phyloP scores from a whole-genome alignment of 805 yeast genomes.

The Tetrapisispora phaffii region DNA sequence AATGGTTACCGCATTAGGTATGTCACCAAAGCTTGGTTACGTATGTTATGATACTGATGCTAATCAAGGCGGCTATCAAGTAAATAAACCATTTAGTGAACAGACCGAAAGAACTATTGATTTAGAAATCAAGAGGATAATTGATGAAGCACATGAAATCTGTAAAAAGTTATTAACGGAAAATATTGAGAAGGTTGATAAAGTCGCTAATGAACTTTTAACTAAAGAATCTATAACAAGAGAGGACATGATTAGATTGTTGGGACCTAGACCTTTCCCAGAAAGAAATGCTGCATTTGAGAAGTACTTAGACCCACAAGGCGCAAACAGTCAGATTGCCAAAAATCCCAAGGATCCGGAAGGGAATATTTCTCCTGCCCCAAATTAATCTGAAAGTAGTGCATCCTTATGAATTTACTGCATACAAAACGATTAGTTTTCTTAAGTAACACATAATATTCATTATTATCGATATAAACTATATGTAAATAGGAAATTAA shows the following conservation, averaged over 20 bases:
- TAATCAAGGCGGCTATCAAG: constrained; percentile 9
- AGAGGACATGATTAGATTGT: constrained; percentile 81
- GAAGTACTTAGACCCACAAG: constrained; percentile 53
- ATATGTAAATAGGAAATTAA: not conserved
- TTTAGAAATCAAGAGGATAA: constrained; percentile 68
- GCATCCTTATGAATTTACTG: not conserved
- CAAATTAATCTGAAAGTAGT: constrained; percentile 4
- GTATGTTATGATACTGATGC: constrained; percentile 51
- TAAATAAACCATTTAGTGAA: constrained; percentile 83
- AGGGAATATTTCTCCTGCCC: constrained; percentile 7
- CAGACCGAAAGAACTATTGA: constrained; percentile 77
- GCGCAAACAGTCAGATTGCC: not conserved
- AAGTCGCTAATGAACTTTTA: constrained; percentile 80
- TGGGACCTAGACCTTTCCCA: constrained; percentile 89
- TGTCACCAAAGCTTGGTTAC: constrained; percentile 82
- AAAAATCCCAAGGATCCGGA: not conserved
- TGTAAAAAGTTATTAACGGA: constrained; percentile 63
- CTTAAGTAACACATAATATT: not conserved
- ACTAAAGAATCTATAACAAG: constrained; percentile 84
- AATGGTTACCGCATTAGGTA: constrained; percentile 89
- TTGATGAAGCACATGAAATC: constrained; percentile 60
- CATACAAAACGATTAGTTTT: not conserved
- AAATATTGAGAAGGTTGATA: constrained; percentile 64
- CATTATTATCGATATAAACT: not conserved
- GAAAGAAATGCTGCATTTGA: constrained; percentile 89